These are phyloP conservation scores for Pichia sp. DNA, from an alignment of 1,139 yeast species.

Conservation along the genomic window DNA sequence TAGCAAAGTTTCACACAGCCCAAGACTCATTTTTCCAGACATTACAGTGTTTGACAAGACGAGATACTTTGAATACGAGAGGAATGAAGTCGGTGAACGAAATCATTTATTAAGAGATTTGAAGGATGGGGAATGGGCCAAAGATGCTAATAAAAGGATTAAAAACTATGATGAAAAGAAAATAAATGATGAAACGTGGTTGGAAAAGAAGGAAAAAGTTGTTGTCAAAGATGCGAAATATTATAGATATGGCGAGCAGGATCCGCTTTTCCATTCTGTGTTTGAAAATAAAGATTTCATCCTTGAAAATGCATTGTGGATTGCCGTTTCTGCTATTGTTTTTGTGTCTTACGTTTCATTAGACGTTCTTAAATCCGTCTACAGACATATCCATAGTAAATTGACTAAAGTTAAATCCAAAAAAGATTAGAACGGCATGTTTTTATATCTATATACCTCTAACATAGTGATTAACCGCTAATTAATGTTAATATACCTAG, in stretches of 20 bases:
- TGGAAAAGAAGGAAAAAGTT: conserved; percentile 16
- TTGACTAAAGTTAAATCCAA: no score
- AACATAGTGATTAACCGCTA: no score
- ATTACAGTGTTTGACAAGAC: conserved; percentile 36
- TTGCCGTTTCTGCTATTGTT: conserved; percentile 12
- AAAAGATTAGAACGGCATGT: no score
- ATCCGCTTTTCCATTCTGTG: conserved; percentile 8
- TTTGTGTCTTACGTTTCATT: conserved; percentile 5
- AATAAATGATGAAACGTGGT: conserved; percentile 23
- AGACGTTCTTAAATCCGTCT: no score
- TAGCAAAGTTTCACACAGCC: conserved; percentile 12
- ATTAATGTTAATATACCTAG: no score
- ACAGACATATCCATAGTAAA: no score
- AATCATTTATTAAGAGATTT: conserved; percentile 3
- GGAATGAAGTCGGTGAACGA: conserved; percentile 36
- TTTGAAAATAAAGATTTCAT: conserved; percentile 17
- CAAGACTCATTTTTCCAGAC: conserved; percentile 35
- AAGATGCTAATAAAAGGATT: conserved; percentile 11
- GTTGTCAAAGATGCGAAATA: conserved; percentile 12
- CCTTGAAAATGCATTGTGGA: conserved; percentile 20
- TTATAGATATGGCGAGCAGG: conserved; percentile 16
- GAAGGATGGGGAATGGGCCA: conserved; percentile 18
- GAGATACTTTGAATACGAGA: conserved; percentile 44
- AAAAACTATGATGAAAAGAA: conserved; percentile 2
- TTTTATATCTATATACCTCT: no score